phyloP scores from a whole-genome alignment of 164 flowering plant genomes.

The Aristolochia fimbriata region DNA sequence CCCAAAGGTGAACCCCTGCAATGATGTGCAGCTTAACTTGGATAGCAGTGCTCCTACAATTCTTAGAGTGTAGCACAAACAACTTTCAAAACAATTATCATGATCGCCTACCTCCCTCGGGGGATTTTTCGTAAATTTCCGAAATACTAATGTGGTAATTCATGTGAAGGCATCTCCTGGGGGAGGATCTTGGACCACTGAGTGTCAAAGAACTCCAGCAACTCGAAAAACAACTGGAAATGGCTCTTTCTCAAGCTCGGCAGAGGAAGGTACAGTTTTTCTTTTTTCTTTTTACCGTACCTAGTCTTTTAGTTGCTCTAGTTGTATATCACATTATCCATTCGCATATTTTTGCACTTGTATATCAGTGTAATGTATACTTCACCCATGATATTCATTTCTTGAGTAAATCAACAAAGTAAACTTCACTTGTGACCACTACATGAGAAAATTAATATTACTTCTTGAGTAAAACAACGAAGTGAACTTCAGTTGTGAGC shows the following conservation, averaged over 20 bases:
- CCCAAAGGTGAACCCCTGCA: constrained; percentile 43
- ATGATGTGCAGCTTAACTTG: no score
- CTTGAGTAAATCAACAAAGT: no score
- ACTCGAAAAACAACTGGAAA: constrained; percentile 91
- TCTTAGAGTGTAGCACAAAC: background rate
- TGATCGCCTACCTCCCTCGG: background rate
- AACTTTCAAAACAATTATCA: background rate
- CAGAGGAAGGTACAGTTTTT: constrained; percentile 57
- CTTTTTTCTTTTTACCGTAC: background rate
- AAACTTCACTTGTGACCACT: no score
- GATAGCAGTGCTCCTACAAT: background rate
- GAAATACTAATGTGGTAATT: background rate
- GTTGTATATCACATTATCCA: no score
- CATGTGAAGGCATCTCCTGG: constrained; percentile 65
- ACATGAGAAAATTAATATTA: no score
- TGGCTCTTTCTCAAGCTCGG: constrained; percentile 65
- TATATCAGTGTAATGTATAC: no score
- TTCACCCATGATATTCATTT: no score
- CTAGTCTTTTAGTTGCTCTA: background rate
- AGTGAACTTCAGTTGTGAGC: no score
- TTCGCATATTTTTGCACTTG: no score
- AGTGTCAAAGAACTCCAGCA: constrained; percentile 69
- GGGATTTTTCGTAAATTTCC: background rate
- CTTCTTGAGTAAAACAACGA: no score
- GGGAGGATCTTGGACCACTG: constrained; percentile 89